These are phyloP conservation scores for Bonia amplexicaulis DNA, from an alignment of 176 grass and related monocot species.

Conservation along the genomic window DNA sequence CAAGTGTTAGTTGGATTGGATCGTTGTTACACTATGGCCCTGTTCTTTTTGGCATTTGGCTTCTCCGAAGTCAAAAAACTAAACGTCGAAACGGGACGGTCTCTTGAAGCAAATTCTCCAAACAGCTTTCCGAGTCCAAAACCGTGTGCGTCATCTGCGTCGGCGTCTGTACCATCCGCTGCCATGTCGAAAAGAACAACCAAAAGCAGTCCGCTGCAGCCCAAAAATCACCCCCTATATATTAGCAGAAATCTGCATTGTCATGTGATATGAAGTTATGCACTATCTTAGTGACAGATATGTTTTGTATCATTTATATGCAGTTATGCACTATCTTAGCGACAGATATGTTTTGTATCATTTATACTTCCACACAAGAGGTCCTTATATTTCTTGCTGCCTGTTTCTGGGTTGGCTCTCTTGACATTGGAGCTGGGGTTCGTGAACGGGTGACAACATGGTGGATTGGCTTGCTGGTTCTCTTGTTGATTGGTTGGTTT, in stretches of 20 bases:
- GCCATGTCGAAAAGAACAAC: too few species aligned
- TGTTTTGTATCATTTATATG: neutral
- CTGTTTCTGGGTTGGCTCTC: slow-evolving; percentile 96
- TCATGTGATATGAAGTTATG: neutral
- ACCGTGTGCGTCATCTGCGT: too few species aligned
- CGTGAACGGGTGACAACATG: slow-evolving; percentile 64
- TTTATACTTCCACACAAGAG: slow-evolving; percentile 19
- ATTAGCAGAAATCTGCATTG: neutral
- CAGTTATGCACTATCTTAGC: neutral
- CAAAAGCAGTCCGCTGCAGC: too few species aligned
- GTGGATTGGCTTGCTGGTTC: slow-evolving; percentile 64
- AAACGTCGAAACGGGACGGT: too few species aligned
- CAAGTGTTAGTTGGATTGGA: neutral
- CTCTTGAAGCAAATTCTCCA: too few species aligned
- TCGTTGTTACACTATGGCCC: neutral
- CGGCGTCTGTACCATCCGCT: too few species aligned
- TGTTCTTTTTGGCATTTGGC: too few species aligned
- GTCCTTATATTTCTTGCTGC: slow-evolving; percentile 82
- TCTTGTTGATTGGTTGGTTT: slow-evolving; percentile 53
- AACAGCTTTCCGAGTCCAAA: too few species aligned
- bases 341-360: neutral
- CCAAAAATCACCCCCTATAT: neutral
- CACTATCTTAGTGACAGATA: neutral
- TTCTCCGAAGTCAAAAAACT: too few species aligned
- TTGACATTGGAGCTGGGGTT: slow-evolving; percentile 97